Evolutionary conservation across 495 filamentous ascomycete genomes (phyloP).

Genomic region (Xylaria cubensis): DNA sequence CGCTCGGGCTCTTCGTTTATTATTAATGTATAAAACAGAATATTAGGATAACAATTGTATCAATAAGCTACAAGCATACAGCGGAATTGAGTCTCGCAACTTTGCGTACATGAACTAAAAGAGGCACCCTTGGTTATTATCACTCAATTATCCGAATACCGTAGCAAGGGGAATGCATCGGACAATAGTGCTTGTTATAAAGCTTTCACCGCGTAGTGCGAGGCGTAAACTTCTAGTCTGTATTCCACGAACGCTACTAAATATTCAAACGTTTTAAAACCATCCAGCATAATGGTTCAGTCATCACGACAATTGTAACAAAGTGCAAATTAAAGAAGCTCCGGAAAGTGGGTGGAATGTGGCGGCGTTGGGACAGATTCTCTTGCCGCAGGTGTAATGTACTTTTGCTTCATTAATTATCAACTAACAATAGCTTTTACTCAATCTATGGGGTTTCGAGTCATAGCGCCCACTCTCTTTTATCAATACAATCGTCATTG

Average conservation of each 20-base stretch:
- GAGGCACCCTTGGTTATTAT: background rate
- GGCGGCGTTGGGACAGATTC: background rate
- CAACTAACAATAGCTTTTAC: too few relatives aligned
- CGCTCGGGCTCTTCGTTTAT: slow-evolving; percentile 16
- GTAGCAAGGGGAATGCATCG: background rate
- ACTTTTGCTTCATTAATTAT: background rate
- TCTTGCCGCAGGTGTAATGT: background rate
- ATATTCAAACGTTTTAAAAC: background rate
- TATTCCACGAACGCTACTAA: background rate
- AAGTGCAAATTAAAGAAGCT: background rate
- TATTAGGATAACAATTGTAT: slow-evolving; percentile 14
- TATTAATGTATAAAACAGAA: slow-evolving; percentile 22
- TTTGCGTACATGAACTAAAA: background rate
- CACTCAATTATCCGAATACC: background rate
- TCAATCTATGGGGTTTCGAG: background rate
- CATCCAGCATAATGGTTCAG: background rate
- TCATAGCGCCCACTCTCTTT: background rate
- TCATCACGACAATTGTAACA: background rate
- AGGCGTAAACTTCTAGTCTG: background rate
- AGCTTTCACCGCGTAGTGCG: background rate
- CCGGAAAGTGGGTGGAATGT: slow-evolving; percentile 12
- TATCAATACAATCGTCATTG: background rate
- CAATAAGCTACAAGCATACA: slow-evolving; percentile 12
- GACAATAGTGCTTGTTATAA: background rate
- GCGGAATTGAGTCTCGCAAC: slow-evolving; percentile 2